These are phyloP conservation scores for Sporothrix pseudoabietina DNA, from an alignment of 2,329 filamentous ascomycete genomes.

Conservation along the genomic window DNA sequence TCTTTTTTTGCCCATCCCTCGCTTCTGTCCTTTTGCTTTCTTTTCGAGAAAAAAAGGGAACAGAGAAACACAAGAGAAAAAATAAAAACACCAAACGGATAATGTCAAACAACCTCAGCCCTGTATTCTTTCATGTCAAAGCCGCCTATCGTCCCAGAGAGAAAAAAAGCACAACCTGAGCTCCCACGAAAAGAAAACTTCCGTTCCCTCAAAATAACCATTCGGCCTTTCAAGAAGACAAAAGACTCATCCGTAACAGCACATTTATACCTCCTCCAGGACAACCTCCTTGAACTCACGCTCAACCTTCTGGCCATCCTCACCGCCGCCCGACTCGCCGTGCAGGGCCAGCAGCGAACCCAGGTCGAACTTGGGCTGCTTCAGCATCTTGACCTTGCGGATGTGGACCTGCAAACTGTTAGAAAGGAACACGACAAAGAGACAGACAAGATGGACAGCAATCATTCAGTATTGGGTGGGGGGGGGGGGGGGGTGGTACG, in stretches of 20 bases:
- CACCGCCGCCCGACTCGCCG: constrained; percentile 87
- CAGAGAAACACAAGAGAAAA: constrained; percentile 25
- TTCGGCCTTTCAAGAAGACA: background rate
- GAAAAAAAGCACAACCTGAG: constrained; percentile 17
- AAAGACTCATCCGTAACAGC: background rate
- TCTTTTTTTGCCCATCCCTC: constrained; percentile 26
- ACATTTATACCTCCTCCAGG: constrained; percentile 83
- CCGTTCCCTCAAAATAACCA: background rate
- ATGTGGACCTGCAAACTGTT: constrained; percentile 78
- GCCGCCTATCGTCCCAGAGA: constrained; percentile 20
- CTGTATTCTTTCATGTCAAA: constrained; percentile 11
- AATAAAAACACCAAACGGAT: constrained; percentile 28
- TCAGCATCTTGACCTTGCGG: constrained; percentile 99
- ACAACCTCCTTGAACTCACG: constrained; percentile 99
- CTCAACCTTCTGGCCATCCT: constrained; percentile 98
- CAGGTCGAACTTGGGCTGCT: constrained; percentile 98
- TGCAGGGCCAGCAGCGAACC: constrained; percentile 94
- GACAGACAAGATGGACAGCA: no score
- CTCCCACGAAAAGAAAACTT: background rate
- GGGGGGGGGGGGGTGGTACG: background rate
- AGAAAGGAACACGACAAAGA: constrained; percentile 20
- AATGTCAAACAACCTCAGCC: constrained; percentile 27
- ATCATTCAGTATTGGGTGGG: background rate
- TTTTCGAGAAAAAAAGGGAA: background rate
- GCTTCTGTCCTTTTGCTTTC: background rate